A percentile compares a stretch with the other conserved stretches of the same genome.
These are phyloP conservation scores for Diplodia scrobiculata DNA, from an alignment of 2,329 filamentous ascomycete genomes.

Conservation along the genomic window DNA sequence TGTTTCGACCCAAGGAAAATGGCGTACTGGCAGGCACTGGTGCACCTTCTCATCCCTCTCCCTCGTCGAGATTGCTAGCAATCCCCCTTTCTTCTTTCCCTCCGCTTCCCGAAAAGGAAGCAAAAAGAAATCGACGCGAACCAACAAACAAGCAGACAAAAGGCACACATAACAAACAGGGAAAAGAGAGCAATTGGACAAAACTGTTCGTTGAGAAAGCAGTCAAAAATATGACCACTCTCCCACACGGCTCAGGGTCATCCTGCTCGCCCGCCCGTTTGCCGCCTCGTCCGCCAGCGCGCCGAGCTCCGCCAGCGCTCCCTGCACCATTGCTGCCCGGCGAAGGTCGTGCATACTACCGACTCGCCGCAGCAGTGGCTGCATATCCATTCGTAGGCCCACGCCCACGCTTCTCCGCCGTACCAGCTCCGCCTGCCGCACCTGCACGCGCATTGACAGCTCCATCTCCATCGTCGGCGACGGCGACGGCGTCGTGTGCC, in stretches of 20 bases:
- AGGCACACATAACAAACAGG: not conserved
- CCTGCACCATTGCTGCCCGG: conserved; percentile 22
- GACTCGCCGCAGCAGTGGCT: conserved; percentile 20
- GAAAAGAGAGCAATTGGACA: not conserved
- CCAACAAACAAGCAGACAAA: conserved; percentile 5
- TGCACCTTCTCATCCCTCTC: not conserved
- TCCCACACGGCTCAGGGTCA: conserved; percentile 16
- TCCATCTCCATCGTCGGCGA: conserved; percentile 7
- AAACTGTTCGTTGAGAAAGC: too few relatives aligned
- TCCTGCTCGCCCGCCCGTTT: conserved; percentile 18
- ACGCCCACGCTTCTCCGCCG: conserved; percentile 18
- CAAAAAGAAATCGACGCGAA: not conserved
- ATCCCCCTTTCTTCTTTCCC: not conserved
- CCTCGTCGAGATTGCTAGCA: not conserved
- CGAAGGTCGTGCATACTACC: conserved; percentile 17
- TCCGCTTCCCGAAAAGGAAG: not conserved
- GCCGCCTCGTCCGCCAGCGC: conserved; percentile 19
- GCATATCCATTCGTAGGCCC: conserved; percentile 23
- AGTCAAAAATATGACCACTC: conserved; percentile 19
- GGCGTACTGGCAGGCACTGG: not conserved
- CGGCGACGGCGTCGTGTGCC: conserved; percentile 2
- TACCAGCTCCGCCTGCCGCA: conserved; percentile 21
- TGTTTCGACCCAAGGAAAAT: conserved; percentile 1
- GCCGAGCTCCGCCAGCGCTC: conserved; percentile 25
- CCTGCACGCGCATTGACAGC: conserved; percentile 10